Base-by-base conservation (phyloP, 2,329 filamentous ascomycete species). In the Cephalotrichum gorgonifer region DNA sequence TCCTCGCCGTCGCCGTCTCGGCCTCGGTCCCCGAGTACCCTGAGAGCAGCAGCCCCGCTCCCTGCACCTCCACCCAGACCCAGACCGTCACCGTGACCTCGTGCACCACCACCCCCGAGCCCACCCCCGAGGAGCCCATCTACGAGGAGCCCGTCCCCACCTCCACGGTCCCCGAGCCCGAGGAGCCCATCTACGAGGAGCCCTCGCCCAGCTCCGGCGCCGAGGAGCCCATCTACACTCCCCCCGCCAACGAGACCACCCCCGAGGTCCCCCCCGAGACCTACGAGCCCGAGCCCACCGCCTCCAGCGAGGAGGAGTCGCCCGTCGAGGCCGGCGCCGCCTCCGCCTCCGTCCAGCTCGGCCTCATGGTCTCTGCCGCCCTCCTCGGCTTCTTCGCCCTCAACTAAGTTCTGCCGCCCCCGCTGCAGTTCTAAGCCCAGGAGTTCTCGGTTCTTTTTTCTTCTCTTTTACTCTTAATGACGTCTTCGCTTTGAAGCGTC, bases 11-110 rank as follows among this genome's bases (percentile, higher is more conserved):
- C 20, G 38, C 30, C 43, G 44, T 33, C 30, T 33, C 30, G 12
- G 30, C 8, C 30, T 15, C 30, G 30, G 30, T 15, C 5, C 35
- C 46, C 35, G 50, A 22, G 27, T 42, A 43, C 20, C 25, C 30
- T 33, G 50, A 49, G 39, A 42, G 26, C 28, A 53, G 50, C 42
- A 50, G 48, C 22, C 52, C 52, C 30, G 49, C 49, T 38, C 52
- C 52, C 39, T 51, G 48, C 20, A 54, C 52, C 44, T 41, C 50
- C 42, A 52, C 47, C 46, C 52, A 51, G 47, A 54, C 52, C 47
- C 28, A 44, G 41, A 49, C 47, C 22, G 33, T 54, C 43, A 54
- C 52, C 22, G 48, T 54, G 20, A 54, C 52, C 17, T 52, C 51
- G 27, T 54, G 52, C 49, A 49, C 42, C 25, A 25, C 51, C 28